Conservation (phyloP, 2,329 filamentous ascomycete genomes). For the Stachybotrys echinatus region DNA sequence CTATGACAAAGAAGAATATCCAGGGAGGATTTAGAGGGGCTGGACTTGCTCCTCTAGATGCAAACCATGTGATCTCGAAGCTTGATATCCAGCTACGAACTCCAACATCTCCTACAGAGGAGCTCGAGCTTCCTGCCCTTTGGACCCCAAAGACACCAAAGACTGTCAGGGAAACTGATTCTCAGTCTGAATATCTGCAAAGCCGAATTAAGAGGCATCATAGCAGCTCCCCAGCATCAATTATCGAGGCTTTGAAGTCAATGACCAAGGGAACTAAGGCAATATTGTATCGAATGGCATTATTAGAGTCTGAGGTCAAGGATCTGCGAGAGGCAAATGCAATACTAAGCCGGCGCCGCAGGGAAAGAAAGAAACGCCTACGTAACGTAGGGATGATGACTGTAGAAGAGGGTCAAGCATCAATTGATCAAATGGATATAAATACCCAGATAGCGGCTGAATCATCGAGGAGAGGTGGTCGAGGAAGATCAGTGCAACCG, state of each 20-base stretch:
- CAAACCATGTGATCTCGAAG: conserved; percentile 2
- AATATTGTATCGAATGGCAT: background rate
- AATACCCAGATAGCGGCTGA: background rate
- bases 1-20: conserved; percentile 1
- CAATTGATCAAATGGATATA: background rate
- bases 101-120: conserved; percentile 1
- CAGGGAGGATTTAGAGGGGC: conserved; percentile 1
- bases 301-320: conserved; percentile 2
- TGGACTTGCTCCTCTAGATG: conserved; percentile 1
- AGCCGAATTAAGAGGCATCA: conserved; percentile 2
- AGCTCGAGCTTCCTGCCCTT: background rate
- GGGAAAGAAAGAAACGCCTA: conserved; percentile 3
- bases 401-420: conserved; percentile 2
- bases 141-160: background rate
- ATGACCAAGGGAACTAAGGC: background rate
- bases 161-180: conserved; percentile 1
- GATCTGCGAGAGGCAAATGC: conserved; percentile 2
- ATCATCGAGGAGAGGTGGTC: background rate
- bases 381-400: conserved; percentile 4
- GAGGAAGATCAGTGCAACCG: background rate
- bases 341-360: background rate
- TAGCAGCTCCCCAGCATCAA: conserved; percentile 4
- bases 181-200: conserved; percentile 5
- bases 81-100: background rate
- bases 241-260: background rate